These are phyloP conservation scores for Sporothrix globosa DNA, from an alignment of 2,329 filamentous ascomycete species.

Conservation along the genomic window DNA sequence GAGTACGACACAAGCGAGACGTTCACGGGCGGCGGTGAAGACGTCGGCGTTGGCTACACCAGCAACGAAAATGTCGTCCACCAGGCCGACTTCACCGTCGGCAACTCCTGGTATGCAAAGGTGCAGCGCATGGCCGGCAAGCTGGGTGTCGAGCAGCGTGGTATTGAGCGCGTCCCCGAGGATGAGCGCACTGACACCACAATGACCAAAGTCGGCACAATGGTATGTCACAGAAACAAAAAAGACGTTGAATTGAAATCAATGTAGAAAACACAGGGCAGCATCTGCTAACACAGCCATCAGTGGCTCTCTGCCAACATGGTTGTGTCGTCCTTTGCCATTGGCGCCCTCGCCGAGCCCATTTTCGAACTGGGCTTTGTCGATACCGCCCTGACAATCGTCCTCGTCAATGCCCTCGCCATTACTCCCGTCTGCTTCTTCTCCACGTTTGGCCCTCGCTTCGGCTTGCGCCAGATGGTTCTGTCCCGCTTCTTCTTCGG, in stretches of 20 bases:
- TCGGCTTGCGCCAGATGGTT: slow-evolving; percentile 63
- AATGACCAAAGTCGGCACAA: slow-evolving; percentile 68
- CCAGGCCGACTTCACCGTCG: slow-evolving; percentile 36
- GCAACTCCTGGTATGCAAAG: slow-evolving; percentile 39
- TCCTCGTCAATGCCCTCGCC: slow-evolving; percentile 75
- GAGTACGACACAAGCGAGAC: slow-evolving; percentile 32
- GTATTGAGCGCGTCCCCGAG: slow-evolving; percentile 73
- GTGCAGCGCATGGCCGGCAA: slow-evolving; percentile 66
- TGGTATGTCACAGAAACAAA: slow-evolving; percentile 55
- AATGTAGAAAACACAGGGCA: neutral
- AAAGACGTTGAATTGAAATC: too few relatives aligned
- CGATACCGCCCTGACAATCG: slow-evolving; percentile 70
- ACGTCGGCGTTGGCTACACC: slow-evolving; percentile 36
- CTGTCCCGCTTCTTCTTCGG: slow-evolving; percentile 64
- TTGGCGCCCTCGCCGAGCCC: slow-evolving; percentile 70
- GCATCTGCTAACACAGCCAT: neutral
- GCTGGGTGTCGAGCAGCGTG: slow-evolving; percentile 71
- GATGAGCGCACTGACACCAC: slow-evolving; percentile 68
- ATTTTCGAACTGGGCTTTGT: slow-evolving; percentile 72
- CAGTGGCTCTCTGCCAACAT: slow-evolving; percentile 79
- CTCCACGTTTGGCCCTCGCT: slow-evolving; percentile 58
- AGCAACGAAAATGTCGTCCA: slow-evolving; percentile 37
- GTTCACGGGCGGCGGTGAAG: slow-evolving; percentile 31
- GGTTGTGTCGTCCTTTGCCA: slow-evolving; percentile 75
- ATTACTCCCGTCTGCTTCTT: slow-evolving; percentile 60